Conservation (phyloP, 192 early-diverging fungal genomes). For the Diversispora epigaea region DNA sequence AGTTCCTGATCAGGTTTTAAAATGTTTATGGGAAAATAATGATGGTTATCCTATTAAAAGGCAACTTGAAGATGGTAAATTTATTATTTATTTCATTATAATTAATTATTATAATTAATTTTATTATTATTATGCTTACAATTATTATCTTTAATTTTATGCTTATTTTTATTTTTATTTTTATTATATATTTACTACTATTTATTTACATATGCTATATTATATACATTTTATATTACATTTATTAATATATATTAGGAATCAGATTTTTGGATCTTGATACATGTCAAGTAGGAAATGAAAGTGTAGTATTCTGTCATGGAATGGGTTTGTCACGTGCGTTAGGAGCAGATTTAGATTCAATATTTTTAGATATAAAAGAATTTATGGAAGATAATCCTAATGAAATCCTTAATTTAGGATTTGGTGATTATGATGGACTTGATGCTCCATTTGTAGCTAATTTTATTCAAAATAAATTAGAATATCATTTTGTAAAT, state of each 20-base stretch:
- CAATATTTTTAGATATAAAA: constrained; percentile 33
- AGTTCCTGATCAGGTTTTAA: constrained; percentile 34
- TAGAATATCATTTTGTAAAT: constrained; percentile 38
- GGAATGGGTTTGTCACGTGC: constrained; percentile 33
- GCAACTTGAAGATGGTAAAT: constrained; percentile 42
- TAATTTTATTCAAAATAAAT: constrained; percentile 28
- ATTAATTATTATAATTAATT: not conserved
- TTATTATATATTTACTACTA: not conserved
- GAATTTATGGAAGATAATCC: constrained; percentile 40
- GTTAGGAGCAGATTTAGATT: constrained; percentile 35
- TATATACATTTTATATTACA: no score
- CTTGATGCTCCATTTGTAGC: not conserved
- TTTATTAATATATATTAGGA: constrained; percentile 29
- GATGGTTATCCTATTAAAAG: constrained; percentile 34
- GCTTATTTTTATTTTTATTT: not conserved
- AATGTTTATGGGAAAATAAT: constrained; percentile 48
- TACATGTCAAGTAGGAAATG: constrained; percentile 37
- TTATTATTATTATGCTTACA: no score
- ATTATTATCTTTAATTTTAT: no score
- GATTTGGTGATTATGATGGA: constrained; percentile 43
- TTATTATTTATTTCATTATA: not conserved
- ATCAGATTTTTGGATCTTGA: constrained; percentile 45
- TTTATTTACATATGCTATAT: not conserved
- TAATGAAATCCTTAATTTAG: constrained; percentile 42
- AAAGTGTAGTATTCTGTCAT: constrained; percentile 41